Conservation (phyloP, 176 grass and related monocot genomes). For the Carex myosuroides region DNA sequence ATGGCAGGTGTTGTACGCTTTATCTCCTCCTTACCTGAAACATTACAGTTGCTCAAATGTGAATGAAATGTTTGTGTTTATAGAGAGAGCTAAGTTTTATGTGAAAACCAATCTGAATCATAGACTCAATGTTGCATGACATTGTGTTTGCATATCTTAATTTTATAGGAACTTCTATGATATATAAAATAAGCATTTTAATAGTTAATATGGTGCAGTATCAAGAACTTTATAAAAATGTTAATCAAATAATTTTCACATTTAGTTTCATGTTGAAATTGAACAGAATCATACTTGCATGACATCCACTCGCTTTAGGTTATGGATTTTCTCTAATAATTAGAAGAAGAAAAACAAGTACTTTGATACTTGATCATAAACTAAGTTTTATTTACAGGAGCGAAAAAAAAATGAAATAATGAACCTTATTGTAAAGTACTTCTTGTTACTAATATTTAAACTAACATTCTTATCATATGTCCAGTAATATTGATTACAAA, state of each 20-base stretch:
- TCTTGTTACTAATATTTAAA: neutral
- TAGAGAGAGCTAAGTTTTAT: neutral
- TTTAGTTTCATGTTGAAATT: neutral
- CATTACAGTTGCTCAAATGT: slow-evolving; percentile 5
- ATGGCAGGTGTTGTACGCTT: neutral
- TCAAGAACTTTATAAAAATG: neutral
- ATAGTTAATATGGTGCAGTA: neutral
- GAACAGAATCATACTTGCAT: neutral
- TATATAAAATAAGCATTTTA: neutral
- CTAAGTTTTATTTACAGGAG: neutral
- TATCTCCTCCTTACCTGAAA: neutral
- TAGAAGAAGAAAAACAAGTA: neutral
- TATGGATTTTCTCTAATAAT: neutral
- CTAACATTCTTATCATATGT: neutral
- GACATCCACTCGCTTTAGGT: neutral
- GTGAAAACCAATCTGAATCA: neutral
- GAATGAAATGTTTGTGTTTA: neutral
- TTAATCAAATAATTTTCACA: neutral
- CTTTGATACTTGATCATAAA: neutral
- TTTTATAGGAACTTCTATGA: neutral
- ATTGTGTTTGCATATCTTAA: neutral
- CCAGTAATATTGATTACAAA: neutral
- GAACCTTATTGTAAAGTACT: neutral
- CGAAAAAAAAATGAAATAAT: neutral
- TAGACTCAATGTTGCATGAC: neutral